A percentile compares a stretch with the other conserved stretches of the same genome.
These are phyloP conservation scores for Cucurbita argyrosperma DNA, from an alignment of 306 rosid species.

Conservation along the genomic window DNA sequence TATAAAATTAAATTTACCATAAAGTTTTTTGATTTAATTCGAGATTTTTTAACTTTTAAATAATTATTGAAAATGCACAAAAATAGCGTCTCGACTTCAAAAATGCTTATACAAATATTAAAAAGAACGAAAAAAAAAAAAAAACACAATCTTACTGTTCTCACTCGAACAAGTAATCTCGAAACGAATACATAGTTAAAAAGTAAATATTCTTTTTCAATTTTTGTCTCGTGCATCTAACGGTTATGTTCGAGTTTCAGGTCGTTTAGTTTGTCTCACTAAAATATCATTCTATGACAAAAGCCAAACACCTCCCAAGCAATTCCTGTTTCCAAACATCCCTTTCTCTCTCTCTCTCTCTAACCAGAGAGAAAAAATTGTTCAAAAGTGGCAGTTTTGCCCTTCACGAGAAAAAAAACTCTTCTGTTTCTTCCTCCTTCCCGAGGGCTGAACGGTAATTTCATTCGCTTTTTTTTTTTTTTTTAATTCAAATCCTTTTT, in stretches of 20 bases:
- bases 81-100: too few relatives aligned
- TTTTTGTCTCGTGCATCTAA: neutral
- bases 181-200: neutral
- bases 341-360: neutral
- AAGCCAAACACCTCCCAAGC: neutral
- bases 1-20: too few relatives aligned
- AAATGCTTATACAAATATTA: neutral
- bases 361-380: neutral
- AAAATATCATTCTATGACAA: neutral
- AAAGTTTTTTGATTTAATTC: too few relatives aligned
- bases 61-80: too few relatives aligned
- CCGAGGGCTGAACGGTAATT: neutral
- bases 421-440: neutral
- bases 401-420: neutral
- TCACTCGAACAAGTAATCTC: neutral
- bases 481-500: neutral
- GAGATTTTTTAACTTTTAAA: too few relatives aligned
- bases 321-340: neutral
- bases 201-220: neutral
- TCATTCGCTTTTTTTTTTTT: neutral
- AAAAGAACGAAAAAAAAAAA: neutral
- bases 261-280: too few relatives aligned
- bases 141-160: neutral
- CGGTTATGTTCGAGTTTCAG: neutral
- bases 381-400: neutral